Evolutionary conservation across 2,329 filamentous ascomycete species (phyloP).

Genomic region (Diaporthe sp.): DNA sequence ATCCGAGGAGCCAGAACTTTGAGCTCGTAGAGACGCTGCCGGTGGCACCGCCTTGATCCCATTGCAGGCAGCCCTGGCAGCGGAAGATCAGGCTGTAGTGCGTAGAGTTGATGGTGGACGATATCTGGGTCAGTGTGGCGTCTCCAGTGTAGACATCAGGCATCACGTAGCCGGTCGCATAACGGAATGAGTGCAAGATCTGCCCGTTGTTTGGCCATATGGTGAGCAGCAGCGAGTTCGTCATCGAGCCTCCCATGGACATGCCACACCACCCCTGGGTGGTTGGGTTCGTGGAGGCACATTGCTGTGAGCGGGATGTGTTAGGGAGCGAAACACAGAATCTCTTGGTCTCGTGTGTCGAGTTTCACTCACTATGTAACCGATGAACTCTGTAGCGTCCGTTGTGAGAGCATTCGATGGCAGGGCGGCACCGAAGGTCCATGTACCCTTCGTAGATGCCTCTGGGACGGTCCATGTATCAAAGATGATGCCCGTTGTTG

Average conservation of each 20-base stretch:
- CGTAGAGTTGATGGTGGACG: slow-evolving; percentile 62
- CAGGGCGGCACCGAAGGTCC: slow-evolving; percentile 57
- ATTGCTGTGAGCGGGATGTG: slow-evolving; percentile 48
- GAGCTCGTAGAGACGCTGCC: slow-evolving; percentile 47
- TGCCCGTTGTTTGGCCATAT: slow-evolving; percentile 60
- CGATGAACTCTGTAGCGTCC: slow-evolving; percentile 63
- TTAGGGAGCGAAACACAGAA: background rate
- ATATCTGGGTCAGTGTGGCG: slow-evolving; percentile 66
- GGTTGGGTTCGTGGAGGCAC: slow-evolving; percentile 49
- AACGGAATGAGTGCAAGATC: slow-evolving; percentile 64
- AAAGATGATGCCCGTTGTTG: slow-evolving; percentile 61
- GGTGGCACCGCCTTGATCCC: slow-evolving; percentile 56
- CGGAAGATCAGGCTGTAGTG: slow-evolving; percentile 69
- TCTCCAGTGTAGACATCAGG: slow-evolving; percentile 68
- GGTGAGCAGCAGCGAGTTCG: slow-evolving; percentile 61
- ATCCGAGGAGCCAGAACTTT: slow-evolving; percentile 54
- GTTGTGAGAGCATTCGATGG: slow-evolving; percentile 54
- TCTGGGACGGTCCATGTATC: slow-evolving; percentile 56
- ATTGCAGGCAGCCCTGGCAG: slow-evolving; percentile 63
- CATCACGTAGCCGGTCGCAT: slow-evolving; percentile 61
- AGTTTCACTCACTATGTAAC: slow-evolving; percentile 55
- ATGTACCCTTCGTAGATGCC: slow-evolving; percentile 50
- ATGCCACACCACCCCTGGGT: slow-evolving; percentile 64
- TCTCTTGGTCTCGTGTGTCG: slow-evolving; percentile 6
- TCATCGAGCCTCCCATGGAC: slow-evolving; percentile 63